Evolutionary conservation across 2,329 filamentous ascomycete species (phyloP).

Genomic region (Endoconidiophora laricicola): DNA sequence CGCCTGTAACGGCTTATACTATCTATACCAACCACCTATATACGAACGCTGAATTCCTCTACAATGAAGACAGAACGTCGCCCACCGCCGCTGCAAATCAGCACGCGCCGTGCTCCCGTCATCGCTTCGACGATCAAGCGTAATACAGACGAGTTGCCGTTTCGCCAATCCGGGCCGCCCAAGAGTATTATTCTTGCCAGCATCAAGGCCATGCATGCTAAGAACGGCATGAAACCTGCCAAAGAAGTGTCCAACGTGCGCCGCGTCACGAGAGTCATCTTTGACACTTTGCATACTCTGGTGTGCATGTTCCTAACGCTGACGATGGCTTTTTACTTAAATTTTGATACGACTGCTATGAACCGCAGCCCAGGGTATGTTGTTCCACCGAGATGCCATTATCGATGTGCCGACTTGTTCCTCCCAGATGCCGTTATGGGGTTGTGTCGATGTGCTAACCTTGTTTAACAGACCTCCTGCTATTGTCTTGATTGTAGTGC

Average conservation of each 20-base stretch:
- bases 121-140: neutral
- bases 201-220: neutral
- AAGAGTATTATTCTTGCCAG: neutral
- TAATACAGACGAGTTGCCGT: neutral
- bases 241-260: neutral
- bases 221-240: neutral
- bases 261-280: slow-evolving; percentile 17
- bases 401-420: neutral
- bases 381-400: neutral
- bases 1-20: neutral
- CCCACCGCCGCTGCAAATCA: slow-evolving; percentile 2
- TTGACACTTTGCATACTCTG: slow-evolving; percentile 20
- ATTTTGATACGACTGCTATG: slow-evolving; percentile 16
- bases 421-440: neutral
- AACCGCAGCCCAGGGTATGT: slow-evolving; percentile 9
- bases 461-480: slow-evolving; percentile 17
- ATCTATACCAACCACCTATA: neutral
- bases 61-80: slow-evolving; percentile 5
- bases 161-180: neutral
- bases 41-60: neutral
- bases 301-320: slow-evolving; percentile 19
- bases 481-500: slow-evolving; percentile 19
- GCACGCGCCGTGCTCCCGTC: neutral
- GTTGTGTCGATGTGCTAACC: neutral
- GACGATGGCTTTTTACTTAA: slow-evolving; percentile 21